A percentile compares a stretch with the other conserved stretches of the same genome.
These are phyloP conservation scores for Podila clonocystis DNA, from an alignment of 192 early-diverging fungal genomes.

Conservation along the genomic window DNA sequence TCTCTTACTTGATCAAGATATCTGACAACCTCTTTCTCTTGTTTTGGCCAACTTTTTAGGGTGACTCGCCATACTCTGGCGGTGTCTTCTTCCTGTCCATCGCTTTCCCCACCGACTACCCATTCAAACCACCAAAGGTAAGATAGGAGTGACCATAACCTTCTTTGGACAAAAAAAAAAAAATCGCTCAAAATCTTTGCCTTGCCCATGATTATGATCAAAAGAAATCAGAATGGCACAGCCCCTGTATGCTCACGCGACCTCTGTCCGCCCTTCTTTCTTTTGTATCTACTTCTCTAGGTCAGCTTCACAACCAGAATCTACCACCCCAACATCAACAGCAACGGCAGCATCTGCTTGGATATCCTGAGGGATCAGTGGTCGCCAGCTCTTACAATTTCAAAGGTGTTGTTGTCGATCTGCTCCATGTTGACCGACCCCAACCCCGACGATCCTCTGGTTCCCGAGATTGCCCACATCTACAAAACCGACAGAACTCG, in stretches of 20 bases:
- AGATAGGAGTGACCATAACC: not conserved
- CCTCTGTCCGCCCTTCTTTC: not conserved
- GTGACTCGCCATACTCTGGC: slow-evolving; percentile 90
- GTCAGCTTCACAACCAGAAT: slow-evolving; percentile 96
- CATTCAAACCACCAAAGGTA: slow-evolving; percentile 98
- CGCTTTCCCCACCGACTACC: slow-evolving; percentile 98
- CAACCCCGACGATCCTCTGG: slow-evolving; percentile 97
- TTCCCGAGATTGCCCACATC: slow-evolving; percentile 97
- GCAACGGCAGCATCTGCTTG: slow-evolving; percentile 97
- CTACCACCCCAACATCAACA: slow-evolving; percentile 99
- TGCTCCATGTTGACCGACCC: slow-evolving; percentile 99
- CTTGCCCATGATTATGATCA: too few species aligned
- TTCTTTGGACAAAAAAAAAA: not conserved
- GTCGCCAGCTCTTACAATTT: slow-evolving; percentile 98
- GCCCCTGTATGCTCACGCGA: slow-evolving; percentile 14
- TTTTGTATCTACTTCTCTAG: slow-evolving; percentile 47
- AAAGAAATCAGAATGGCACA: not conserved
- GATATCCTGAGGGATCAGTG: slow-evolving; percentile 99
- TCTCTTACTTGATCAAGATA: not conserved
- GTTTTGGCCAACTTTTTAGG: slow-evolving; percentile 54
- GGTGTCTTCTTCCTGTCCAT: slow-evolving; percentile 99
- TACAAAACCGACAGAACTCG: slow-evolving; percentile 94
- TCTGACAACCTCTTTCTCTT: not conserved
- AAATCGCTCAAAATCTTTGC: not conserved
- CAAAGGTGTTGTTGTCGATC: slow-evolving; percentile 98